Base-by-base conservation (phyloP, 2,329 filamentous ascomycete genomes). In the Apiospora hydei region DNA sequence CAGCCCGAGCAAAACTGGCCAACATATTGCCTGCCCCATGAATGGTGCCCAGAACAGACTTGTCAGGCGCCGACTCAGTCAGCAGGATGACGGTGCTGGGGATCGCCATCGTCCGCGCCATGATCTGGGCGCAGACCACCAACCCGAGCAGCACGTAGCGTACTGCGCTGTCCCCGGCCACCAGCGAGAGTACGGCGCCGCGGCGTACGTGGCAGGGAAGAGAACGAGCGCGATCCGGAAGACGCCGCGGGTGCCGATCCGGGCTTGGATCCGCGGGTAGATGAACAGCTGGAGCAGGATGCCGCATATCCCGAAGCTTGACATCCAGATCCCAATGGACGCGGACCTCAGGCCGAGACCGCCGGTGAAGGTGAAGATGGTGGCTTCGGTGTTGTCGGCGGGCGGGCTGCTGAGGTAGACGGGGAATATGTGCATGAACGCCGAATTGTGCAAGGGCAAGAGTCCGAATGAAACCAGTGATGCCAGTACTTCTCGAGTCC, bases 371-470 rank as follows among this genome's bases (percentile, higher is more conserved):
- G 85, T 81, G 76, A 88, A 83, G 53, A 85, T 76, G 69, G 82
- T 77, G 73, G 78, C 74, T 76, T 79, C 77, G 76, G 78, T 76
- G 75, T 76, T 79, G 47, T 82, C 85, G 24, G 87, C 86, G 0
- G 88, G 86, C 0, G 80, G 79, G 1, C 87, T 88, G 11, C 90
- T 90, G 57, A 92, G 83, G 79, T 91, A 91, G 34, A 91, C 85
- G 43, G 90, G 90, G 76, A 89, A 90, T 67, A 92, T 85, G 64
- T 89, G 85, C 77, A 89, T 88, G 81, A 92, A 92, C 26, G 90
- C 87, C 71, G 87, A 88, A 78, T 91, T 88, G 81, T 92, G 90
- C 73, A 91, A 85, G 67, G 90, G 88, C 49, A 92, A 86, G 61
- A 92, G 77, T 5, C 78, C 81, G 51, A 82, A 81, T 10, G 80